phyloP scores from a whole-genome alignment of 148 eudicot genomes.

The Chenopodium suecicum region DNA sequence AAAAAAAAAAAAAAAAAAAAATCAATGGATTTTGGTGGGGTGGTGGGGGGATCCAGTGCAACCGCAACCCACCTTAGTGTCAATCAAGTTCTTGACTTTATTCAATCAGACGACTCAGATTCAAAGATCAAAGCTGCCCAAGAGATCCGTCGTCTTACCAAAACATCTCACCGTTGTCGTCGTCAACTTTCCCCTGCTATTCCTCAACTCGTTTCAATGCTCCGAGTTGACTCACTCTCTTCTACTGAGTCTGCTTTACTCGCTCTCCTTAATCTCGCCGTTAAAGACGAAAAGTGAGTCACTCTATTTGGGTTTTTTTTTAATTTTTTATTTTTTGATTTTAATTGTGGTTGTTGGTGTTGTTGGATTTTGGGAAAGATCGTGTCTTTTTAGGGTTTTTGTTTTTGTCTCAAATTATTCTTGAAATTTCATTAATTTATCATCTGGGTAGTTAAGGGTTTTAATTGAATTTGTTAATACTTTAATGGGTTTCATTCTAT shows the following conservation, averaged over 20 bases:
- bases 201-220: slow-evolving; percentile 73
- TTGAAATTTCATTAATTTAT: background rate
- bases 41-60: slow-evolving; percentile 23
- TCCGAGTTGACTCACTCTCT: slow-evolving; percentile 45
- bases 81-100: slow-evolving; percentile 43
- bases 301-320: background rate
- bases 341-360: background rate
- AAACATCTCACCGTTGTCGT: slow-evolving; percentile 86
- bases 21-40: background rate
- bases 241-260: slow-evolving; percentile 74
- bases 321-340: background rate
- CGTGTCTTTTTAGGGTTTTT: slow-evolving; percentile 5
- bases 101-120: slow-evolving; percentile 50
- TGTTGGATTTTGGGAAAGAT: slow-evolving; percentile 21
- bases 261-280: slow-evolving; percentile 94
- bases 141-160: slow-evolving; percentile 93
- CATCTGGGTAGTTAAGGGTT: background rate
- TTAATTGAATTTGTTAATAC: background rate
- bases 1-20: too few relatives aligned
- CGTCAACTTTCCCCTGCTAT: slow-evolving; percentile 73
- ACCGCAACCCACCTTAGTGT: slow-evolving; percentile 34
- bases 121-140: slow-evolving; percentile 59
- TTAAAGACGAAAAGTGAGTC: slow-evolving; percentile 81
- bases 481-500: background rate
- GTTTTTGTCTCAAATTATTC: background rate